A percentile compares a stretch with the other conserved stretches of the same genome.
Conservation (phyloP, 2,329 filamentous ascomycete genomes). For the Paecilomyces sp. region DNA sequence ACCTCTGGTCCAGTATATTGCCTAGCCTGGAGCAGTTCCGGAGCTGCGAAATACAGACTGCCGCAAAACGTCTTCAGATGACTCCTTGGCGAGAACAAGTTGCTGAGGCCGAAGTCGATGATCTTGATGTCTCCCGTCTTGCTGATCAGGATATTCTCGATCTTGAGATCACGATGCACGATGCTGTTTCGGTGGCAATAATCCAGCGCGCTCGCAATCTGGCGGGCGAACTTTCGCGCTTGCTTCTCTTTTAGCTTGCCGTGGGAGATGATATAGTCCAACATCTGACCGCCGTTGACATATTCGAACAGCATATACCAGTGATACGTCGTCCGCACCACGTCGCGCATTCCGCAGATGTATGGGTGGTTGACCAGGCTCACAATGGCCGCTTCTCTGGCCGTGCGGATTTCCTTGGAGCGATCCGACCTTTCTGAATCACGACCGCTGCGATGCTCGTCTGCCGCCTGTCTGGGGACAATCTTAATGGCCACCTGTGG, state of each 20-base stretch:
- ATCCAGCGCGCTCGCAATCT: conserved; percentile 93
- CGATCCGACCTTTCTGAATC: conserved; percentile 88
- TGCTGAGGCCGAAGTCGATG: conserved; percentile 96
- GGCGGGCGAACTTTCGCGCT: conserved; percentile 91
- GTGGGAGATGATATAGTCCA: conserved; percentile 99
- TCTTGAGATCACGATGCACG: conserved; percentile 94
- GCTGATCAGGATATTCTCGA: conserved; percentile 98
- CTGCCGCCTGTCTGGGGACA: conserved; percentile 80
- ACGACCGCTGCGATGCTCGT: conserved; percentile 65
- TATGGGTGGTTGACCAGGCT: conserved; percentile 90
- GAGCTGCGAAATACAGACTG: conserved; percentile 94
- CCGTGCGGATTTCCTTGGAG: conserved; percentile 92
- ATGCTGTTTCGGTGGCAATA: conserved; percentile 98
- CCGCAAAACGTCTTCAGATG: conserved; percentile 96
- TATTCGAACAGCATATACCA: conserved; percentile 99
- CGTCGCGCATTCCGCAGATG: conserved; percentile 91
- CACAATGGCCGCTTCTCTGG: conserved; percentile 92
- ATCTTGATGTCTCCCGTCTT: conserved; percentile 99
- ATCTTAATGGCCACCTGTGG: conserved; percentile 90
- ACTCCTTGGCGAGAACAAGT: conserved; percentile 78
- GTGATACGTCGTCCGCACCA: conserved; percentile 91
- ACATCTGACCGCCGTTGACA: conserved; percentile 97
- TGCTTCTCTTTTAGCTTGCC: conserved; percentile 97
- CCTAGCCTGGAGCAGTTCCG: conserved; percentile 85
- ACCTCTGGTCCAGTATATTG: conserved; percentile 96